Base-by-base conservation (phyloP, 2,329 filamentous ascomycete species). In the Diaporthe velutina region DNA sequence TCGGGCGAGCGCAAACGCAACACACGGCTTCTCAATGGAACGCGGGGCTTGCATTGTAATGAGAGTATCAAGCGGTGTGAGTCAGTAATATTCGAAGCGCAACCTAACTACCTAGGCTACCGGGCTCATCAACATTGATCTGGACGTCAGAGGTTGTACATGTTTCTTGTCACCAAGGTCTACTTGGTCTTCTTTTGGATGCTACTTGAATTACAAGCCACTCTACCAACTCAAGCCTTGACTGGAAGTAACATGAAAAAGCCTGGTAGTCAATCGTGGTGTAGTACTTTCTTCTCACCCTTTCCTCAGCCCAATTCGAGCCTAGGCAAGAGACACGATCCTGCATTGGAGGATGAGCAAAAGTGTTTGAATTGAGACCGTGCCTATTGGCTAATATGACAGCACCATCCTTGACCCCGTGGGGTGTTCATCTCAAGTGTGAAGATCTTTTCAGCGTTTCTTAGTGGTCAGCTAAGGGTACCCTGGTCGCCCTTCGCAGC, bases 371-470 rank as follows among this genome's bases (percentile, higher is more conserved):
- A 50, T 66, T 42, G n/a, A 33, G 12, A n/a, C 17, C 19, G 19
- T 25, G 25, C 25, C 28, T 15, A 48, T 66, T 66, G 40, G 40
- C 60, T 22, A 10, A 25, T 40, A 13, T 17, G 13, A 54, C 15
- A 28, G n/a, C 42, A 66, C 25, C 25, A 66, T n/a, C 10, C 28
- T 22, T 50, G 61, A 50, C 61, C 42, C 61, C 42, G 61, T 35
- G 42, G 61, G 42, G 61, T 50, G 61, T 66, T 66, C 42, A 35
- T 66, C 61, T 66, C 61, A 66, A 15, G 5, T 48, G 19, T 10
- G 61, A 66, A 35, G 61, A 66, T 66, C 42, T 35, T n/a, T 50
- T 6, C 28, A 35, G 19, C 15, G 9, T n/a, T 66, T 48, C 42
- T 17, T 7, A 50, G 28, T 33, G 28, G 42, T 8, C 61, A 33